Conservation (phyloP, 345 rosid species). For the Laguncularia racemosa region DNA sequence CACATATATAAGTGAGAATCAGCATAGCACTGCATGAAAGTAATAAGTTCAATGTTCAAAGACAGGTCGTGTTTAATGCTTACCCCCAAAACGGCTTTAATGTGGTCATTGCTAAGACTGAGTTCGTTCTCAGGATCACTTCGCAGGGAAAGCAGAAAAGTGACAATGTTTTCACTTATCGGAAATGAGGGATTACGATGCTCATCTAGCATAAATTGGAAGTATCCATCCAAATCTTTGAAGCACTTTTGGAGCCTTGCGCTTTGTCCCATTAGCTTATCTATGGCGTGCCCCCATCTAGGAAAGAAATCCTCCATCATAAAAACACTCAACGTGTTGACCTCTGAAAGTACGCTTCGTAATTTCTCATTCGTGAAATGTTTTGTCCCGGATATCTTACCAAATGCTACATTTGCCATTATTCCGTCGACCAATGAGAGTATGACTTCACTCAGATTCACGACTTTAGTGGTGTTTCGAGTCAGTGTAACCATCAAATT, state of each 20-base stretch:
- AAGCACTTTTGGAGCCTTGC: constrained; percentile 4
- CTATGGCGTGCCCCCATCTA: neutral
- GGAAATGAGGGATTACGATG: constrained; percentile 10
- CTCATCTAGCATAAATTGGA: constrained; percentile 4
- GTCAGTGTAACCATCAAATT: neutral
- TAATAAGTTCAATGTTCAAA: too few relatives aligned
- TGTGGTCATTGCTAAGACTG: neutral
- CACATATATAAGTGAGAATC: too few relatives aligned
- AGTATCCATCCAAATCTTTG: neutral
- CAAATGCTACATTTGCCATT: neutral
- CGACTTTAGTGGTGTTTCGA: neutral
- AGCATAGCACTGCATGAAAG: too few relatives aligned
- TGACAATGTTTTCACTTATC: constrained; percentile 12
- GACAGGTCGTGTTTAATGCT: neutral
- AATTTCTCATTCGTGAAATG: neutral
- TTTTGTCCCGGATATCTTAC: neutral
- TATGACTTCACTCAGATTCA: neutral
- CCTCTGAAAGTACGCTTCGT: neutral
- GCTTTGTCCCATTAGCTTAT: neutral
- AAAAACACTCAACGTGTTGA: constrained; percentile 1
- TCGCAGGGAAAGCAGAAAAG: neutral
- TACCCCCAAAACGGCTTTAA: neutral
- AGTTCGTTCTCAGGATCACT: neutral
- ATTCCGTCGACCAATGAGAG: neutral
- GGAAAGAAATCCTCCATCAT: constrained; percentile 5